These are phyloP conservation scores for Termitomyces sp. DNA, from an alignment of 768 basidiomycete species.

Conservation along the genomic window DNA sequence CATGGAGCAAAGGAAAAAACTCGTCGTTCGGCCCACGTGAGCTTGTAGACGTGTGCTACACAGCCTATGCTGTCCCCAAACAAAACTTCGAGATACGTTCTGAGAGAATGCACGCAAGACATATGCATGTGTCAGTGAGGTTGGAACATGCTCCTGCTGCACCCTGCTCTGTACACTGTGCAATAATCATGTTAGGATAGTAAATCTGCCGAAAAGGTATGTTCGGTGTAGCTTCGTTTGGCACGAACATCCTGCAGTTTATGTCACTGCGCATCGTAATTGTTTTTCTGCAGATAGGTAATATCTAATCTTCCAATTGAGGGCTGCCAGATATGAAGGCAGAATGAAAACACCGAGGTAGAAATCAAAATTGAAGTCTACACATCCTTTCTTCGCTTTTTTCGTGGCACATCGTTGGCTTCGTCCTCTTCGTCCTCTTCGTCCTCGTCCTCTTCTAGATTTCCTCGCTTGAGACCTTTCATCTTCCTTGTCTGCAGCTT, in stretches of 20 bases:
- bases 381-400: constrained; percentile 17
- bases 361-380: background rate
- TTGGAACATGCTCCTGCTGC: background rate
- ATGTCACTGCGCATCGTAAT: too few relatives aligned
- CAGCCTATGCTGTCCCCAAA: too few relatives aligned
- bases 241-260: too few relatives aligned
- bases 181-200: too few relatives aligned
- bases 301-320: background rate
- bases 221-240: background rate
- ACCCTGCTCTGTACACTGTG: background rate
- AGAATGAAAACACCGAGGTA: background rate
- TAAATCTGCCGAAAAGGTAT: too few relatives aligned
- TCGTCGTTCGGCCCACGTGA: too few relatives aligned
- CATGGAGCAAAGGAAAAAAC: background rate
- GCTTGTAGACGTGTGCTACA: background rate
- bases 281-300: background rate
- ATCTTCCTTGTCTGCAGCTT: constrained; percentile 92
- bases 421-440: constrained; percentile 17
- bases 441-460: constrained; percentile 18
- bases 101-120: background rate
- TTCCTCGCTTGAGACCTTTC: constrained; percentile 75
- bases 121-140: too few relatives aligned
- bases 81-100: background rate
- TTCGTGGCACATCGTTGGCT: constrained; percentile 13
- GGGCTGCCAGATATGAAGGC: background rate